These are phyloP conservation scores for Diaporthe citri DNA, from an alignment of 2,329 filamentous ascomycete species.

Conservation along the genomic window DNA sequence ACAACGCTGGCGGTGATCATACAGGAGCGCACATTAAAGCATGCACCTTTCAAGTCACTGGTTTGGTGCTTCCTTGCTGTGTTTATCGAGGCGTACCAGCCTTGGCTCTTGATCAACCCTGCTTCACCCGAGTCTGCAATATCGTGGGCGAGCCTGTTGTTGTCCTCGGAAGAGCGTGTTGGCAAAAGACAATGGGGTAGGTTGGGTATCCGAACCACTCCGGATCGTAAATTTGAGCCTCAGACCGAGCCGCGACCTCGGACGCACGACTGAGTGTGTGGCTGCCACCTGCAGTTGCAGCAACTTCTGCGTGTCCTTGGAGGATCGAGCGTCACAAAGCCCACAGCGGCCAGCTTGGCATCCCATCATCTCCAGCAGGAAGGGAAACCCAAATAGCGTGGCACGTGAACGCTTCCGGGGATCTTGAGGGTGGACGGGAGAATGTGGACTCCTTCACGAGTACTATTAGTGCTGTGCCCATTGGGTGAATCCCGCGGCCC, in stretches of 20 bases:
- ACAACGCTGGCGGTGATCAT: constrained; percentile 26
- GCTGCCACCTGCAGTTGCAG: neutral
- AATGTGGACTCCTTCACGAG: neutral
- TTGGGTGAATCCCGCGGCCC: neutral
- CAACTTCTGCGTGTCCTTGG: neutral
- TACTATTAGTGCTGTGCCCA: neutral
- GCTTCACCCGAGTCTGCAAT: neutral
- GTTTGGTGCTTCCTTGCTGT: neutral
- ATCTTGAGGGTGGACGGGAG: neutral
- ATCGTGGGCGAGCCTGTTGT: neutral
- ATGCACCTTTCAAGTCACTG: constrained; percentile 16
- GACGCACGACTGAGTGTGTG: neutral
- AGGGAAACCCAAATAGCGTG: neutral
- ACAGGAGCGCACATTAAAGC: constrained; percentile 27
- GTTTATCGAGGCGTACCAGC: neutral
- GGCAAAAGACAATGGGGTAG: neutral
- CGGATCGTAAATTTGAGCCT: neutral
- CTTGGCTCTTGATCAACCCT: neutral
- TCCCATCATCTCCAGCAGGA: neutral
- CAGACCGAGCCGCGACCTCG: neutral
- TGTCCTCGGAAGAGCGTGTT: neutral
- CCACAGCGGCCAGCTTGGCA: constrained; percentile 1
- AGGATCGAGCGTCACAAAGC: neutral
- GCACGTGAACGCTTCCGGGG: neutral
- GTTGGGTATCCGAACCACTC: neutral